These are phyloP conservation scores for Clitopilus hobsonii DNA, from an alignment of 768 basidiomycete genomes.

Conservation along the genomic window DNA sequence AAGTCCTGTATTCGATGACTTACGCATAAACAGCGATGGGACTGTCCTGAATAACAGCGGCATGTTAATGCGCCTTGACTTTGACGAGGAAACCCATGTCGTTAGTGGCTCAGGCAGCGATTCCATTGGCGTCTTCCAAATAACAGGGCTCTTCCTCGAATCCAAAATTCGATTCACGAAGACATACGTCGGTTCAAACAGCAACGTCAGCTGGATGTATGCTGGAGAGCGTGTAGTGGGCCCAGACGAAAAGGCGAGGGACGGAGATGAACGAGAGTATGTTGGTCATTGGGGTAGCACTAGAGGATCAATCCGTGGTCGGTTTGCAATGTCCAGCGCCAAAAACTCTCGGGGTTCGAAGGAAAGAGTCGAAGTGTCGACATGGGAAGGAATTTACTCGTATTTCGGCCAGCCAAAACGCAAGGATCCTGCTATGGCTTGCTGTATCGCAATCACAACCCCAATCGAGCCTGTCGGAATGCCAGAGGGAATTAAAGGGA, in stretches of 20 bases:
- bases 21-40: too few species aligned
- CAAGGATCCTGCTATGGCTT: too few species aligned
- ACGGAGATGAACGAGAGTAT: too few species aligned
- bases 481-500: background rate
- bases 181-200: background rate
- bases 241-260: too few species aligned
- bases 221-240: background rate
- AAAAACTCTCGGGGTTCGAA: too few species aligned
- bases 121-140: background rate
- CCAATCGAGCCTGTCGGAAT: too few species aligned
- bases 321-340: too few species aligned
- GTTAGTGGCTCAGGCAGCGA: background rate
- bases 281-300: background rate
- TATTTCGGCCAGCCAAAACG: too few species aligned
- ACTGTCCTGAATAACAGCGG: too few species aligned
- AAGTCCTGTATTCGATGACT: too few species aligned
- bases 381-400: background rate
- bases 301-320: background rate
- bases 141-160: background rate
- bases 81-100: background rate
- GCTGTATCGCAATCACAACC: background rate
- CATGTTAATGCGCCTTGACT: background rate
- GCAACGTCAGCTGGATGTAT: background rate
- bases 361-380: background rate
- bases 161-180: background rate